Evolutionary conservation across 73 alveolate species (phyloP).

Genomic region (Breviolum minutum): DNA sequence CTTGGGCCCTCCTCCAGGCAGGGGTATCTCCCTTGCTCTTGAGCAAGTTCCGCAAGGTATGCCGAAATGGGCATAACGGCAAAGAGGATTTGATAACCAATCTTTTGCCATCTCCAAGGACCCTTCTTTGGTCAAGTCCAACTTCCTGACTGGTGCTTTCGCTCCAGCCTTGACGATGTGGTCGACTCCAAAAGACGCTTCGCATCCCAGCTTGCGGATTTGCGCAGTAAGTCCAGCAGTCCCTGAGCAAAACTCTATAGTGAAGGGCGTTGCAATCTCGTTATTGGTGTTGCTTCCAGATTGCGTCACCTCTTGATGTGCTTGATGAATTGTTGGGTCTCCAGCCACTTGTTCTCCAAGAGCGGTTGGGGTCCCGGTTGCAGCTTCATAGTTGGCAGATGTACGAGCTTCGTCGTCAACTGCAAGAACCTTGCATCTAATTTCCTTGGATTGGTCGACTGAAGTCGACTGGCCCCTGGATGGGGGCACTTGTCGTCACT

Average conservation of each 20-base stretch:
- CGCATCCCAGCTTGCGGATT: not conserved
- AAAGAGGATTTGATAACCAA: not conserved
- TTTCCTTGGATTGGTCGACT: too few species aligned
- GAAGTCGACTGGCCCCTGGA: not conserved
- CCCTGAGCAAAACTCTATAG: too few species aligned
- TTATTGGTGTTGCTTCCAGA: too few species aligned
- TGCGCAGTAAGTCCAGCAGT: slow-evolving; percentile 7
- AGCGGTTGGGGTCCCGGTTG: not conserved
- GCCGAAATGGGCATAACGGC: not conserved
- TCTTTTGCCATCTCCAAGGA: not conserved
- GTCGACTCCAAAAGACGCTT: not conserved
- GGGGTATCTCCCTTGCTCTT: not conserved
- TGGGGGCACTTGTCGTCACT: not conserved
- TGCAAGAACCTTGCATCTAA: not conserved
- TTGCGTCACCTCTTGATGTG: too few species aligned
- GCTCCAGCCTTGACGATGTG: not conserved
- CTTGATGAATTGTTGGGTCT: too few species aligned
- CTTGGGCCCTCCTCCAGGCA: too few species aligned
- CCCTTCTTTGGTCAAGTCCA: not conserved
- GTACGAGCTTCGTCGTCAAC: too few species aligned
- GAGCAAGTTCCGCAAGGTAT: not conserved
- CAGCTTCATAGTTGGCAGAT: too few species aligned
- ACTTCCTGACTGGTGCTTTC: not conserved
- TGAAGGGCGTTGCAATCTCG: not conserved
- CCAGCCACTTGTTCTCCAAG: too few species aligned